Base-by-base conservation (phyloP, 208 protist species). In the Borovskyia barvae region DNA sequence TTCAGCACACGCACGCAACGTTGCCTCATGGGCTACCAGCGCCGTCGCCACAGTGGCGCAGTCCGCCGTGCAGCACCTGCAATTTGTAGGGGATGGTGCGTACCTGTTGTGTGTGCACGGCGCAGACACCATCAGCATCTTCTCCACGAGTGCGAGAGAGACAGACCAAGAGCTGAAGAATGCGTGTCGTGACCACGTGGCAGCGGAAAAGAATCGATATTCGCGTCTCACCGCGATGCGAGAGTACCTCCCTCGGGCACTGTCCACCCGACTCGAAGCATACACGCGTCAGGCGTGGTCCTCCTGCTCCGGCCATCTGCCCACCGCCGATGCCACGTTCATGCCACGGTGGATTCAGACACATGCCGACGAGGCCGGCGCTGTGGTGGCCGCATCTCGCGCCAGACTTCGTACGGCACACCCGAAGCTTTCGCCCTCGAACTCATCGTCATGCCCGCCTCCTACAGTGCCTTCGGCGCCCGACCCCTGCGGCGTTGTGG, bases 251-350 rank as follows among this genome's bases (percentile, higher is more conserved):
- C 62, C 55, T 0, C 29, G 24, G 0, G 17, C 45, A 25, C 33
- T 75, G 35, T 60, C 60, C 8, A 66, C 3, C 5, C 50, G 61
- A 15, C 40, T 68, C 24, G 63, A 64, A 9, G 42, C 55, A 11
- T 83, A 83, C 53, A 68, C 66, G 17, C 51, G 55, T 14, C 77
- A 83, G 50, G 72, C 74, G 29, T 92, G 85, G 81, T 73, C 81
- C 7, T 77, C 85, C 9, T 85, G 77, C 55, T 51, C 71, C 30
- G 73, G 58, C 9, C 54, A 45, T 22, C 66, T 92, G 4, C 82
- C 82, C 1, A 35, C 71, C 28, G 22, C 15, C 39, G 69, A 90
- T 41, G 30, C 33, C 0, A 46, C 55, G 5, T 82, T 89, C 50
- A 45, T 73, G 12, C 84, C 84, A 0, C 65, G 65, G 2, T 91